Conservation (phyloP, 768 basidiomycete genomes). For the Dictyophora rubrovolvata region DNA sequence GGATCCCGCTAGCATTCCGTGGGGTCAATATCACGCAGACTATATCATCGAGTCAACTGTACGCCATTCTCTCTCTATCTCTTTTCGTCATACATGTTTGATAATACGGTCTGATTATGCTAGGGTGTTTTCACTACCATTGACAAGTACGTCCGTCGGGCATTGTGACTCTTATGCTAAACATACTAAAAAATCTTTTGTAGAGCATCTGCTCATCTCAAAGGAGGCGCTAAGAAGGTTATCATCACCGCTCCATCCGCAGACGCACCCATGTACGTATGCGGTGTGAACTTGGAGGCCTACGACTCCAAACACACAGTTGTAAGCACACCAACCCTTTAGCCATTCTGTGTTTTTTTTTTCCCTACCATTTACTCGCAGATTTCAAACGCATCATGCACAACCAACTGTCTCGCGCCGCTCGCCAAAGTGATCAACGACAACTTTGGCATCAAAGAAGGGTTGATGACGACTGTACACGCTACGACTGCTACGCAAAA, state of each 20-base stretch:
- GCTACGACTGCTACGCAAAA: slow-evolving; percentile 94
- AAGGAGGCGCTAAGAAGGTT: slow-evolving; percentile 99
- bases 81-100: background rate
- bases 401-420: slow-evolving; percentile 99
- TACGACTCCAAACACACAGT: slow-evolving; percentile 88
- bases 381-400: slow-evolving; percentile 99
- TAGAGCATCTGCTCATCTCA: slow-evolving; percentile 84
- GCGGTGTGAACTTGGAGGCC: slow-evolving; percentile 87
- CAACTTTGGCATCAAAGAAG: slow-evolving; percentile 93
- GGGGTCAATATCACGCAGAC: slow-evolving; percentile 72
- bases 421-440: slow-evolving; percentile 97
- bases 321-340: slow-evolving; percentile 34
- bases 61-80: slow-evolving; percentile 4
- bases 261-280: slow-evolving; percentile 91
- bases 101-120: background rate
- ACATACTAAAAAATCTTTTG: background rate
- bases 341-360: background rate
- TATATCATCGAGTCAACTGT: slow-evolving; percentile 97
- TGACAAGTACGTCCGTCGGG: slow-evolving; percentile 54
- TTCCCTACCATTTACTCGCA: slow-evolving; percentile 18
- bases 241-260: slow-evolving; percentile 99
- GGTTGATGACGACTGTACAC: slow-evolving; percentile 98
- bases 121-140: slow-evolving; percentile 95
- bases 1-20: slow-evolving; percentile 78
- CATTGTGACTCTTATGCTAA: slow-evolving; percentile 10